Base-by-base conservation (phyloP, 1,139 yeast species). In the Kodamaea anthophila region DNA sequence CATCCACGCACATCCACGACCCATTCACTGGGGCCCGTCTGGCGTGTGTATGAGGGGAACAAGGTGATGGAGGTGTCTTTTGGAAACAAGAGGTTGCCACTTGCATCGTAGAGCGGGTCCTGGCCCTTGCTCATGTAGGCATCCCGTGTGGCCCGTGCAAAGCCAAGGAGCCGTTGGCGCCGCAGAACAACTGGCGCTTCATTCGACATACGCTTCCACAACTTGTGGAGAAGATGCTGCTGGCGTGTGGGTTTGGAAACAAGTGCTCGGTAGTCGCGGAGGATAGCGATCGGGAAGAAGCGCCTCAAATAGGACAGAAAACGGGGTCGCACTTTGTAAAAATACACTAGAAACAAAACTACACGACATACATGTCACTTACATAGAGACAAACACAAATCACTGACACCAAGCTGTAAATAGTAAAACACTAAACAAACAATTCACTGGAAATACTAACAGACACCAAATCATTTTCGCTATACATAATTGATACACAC, bases 1-100 rank as follows among this genome's bases (percentile, higher is more conserved):
- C 82, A 74, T 3, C 96, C 95, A 28, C 83, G 70, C 3, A 86
- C 74, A 30, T 77, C 76, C 2, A 87, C 77, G 29, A 68, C 64
- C 47, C 58, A 77, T 5, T 43, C 42, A 12, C 50, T 36, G 5
- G 40, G 43, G 21, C 30, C 33, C 11, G 27, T 20, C 10, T 24
- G 21, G 13, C 80, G 57, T 0, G 86, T 69, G 49, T 80, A 84
- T 5, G 85, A 71, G 2, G 88, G 88, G 42, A 77, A 82, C 5
- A 47, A 70, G 6, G 61, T 52, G 28, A 66, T 55, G 3, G 54
- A 34, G 4, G 71, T 58, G 35, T 62, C 65, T 19, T 49, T 47
- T 5, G 72, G 72, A 19, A 61, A 44, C 9, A 53, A 41, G 14
- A 63, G 43, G 34, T 52, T 45, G 3, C 69, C 69, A 9, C 47